These are phyloP conservation scores for Coemansia sp. DNA, from an alignment of 192 early-diverging fungal genomes.

Conservation along the genomic window DNA sequence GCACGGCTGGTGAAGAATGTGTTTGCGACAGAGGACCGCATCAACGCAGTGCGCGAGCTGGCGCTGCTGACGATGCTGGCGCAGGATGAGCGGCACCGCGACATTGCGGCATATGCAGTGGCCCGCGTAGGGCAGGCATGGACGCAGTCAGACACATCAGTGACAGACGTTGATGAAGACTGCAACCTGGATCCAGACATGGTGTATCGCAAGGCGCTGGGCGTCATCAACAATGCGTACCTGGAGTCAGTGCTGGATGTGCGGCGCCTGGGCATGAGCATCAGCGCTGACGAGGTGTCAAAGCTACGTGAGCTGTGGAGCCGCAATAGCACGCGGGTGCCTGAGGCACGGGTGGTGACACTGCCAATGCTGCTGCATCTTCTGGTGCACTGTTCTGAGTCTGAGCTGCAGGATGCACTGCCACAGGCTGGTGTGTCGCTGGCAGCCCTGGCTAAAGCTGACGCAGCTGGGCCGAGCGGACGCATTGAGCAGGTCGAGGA, in stretches of 20 bases:
- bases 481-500: slow-evolving; percentile 55
- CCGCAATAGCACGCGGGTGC: slow-evolving; percentile 31
- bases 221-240: slow-evolving; percentile 44
- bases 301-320: slow-evolving; percentile 46
- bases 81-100: slow-evolving; percentile 44
- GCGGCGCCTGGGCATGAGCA: slow-evolving; percentile 51
- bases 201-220: slow-evolving; percentile 54
- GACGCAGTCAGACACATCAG: slow-evolving; percentile 32
- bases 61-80: slow-evolving; percentile 48
- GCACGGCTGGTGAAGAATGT: slow-evolving; percentile 46
- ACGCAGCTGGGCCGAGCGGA: slow-evolving; percentile 26
- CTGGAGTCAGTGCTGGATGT: slow-evolving; percentile 50
- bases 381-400: slow-evolving; percentile 50
- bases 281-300: slow-evolving; percentile 42
- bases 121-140: slow-evolving; percentile 35
- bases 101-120: slow-evolving; percentile 41
- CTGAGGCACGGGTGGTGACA: slow-evolving; percentile 35
- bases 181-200: slow-evolving; percentile 54
- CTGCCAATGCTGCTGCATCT: slow-evolving; percentile 55
- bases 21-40: slow-evolving; percentile 40
- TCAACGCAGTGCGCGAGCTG: slow-evolving; percentile 45
- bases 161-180: slow-evolving; percentile 45
- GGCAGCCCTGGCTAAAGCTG: slow-evolving; percentile 46
- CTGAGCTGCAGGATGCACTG: slow-evolving; percentile 44
- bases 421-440: slow-evolving; percentile 47